Conservation (phyloP, 2,329 filamentous ascomycete species). For the Sclerotinia spermophila region DNA sequence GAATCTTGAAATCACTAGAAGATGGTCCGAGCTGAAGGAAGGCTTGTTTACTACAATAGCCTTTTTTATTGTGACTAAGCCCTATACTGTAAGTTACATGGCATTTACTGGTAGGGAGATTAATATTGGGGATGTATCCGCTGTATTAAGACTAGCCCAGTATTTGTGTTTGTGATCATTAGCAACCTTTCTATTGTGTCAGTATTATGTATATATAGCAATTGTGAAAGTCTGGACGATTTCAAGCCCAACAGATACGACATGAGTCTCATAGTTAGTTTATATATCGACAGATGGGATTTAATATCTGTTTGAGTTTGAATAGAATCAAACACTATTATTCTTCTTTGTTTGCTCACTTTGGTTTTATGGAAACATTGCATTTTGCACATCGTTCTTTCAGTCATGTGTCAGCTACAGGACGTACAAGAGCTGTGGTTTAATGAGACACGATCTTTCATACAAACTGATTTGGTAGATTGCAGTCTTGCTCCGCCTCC, state of each 20-base stretch:
- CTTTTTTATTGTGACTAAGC: neutral
- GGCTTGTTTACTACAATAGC: neutral
- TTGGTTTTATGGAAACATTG: neutral
- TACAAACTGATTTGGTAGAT: neutral
- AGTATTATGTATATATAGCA: neutral
- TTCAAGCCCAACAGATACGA: neutral
- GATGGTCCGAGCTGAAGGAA: neutral
- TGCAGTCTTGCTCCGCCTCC: neutral
- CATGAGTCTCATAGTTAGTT: neutral
- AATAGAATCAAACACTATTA: neutral
- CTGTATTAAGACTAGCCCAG: too few relatives aligned
- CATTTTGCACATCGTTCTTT: neutral
- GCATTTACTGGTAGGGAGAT: too few relatives aligned
- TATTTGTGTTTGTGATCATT: neutral
- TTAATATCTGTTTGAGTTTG: neutral
- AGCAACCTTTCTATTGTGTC: neutral
- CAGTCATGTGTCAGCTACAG: neutral
- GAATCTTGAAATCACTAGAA: neutral
- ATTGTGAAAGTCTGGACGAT: neutral
- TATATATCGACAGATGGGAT: neutral
- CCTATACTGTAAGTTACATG: neutral
- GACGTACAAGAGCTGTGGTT: neutral
- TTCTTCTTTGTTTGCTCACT: neutral
- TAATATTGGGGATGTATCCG: too few relatives aligned
- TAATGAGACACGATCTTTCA: neutral